phyloP scores from a whole-genome alignment of 2,329 filamentous ascomycete genomes.

The Harringtonia aguacate region DNA sequence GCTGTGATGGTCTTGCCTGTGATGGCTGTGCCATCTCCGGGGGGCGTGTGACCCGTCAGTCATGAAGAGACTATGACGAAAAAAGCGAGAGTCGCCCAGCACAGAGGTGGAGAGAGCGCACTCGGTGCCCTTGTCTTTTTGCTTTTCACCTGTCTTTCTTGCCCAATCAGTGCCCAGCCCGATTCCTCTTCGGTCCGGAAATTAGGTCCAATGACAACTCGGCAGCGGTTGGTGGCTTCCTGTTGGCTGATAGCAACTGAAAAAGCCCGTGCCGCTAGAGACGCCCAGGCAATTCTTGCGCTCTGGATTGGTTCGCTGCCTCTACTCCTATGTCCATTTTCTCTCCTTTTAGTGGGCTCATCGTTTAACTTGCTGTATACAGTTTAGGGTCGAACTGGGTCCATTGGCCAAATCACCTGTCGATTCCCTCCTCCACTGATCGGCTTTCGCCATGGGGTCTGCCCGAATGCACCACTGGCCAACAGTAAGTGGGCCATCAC shows the following conservation, averaged over 20 bases:
- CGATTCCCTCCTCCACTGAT: conserved; percentile 10
- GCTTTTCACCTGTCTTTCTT: conserved; percentile 18
- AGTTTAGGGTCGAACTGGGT: neutral
- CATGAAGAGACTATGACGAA: no score
- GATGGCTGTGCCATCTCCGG: no score
- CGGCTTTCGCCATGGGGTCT: conserved; percentile 8
- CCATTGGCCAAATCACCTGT: neutral
- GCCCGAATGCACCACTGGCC: conserved; percentile 4
- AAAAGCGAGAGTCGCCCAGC: no score
- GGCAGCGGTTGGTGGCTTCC: conserved; percentile 13
- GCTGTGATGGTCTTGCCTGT: no score
- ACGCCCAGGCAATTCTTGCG: neutral
- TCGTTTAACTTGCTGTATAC: neutral
- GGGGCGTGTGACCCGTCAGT: no score
- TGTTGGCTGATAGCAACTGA: conserved; percentile 18
- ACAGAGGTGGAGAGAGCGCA: no score
- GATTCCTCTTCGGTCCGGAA: conserved; percentile 20
- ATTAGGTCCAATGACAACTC: conserved; percentile 25
- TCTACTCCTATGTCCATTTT: neutral
- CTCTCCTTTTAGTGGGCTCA: neutral
- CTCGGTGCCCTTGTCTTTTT: no score
- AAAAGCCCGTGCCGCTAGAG: neutral
- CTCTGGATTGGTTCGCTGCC: conserved; percentile 2
- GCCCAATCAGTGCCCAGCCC: conserved; percentile 25
- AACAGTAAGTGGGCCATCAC: neutral